Base-by-base conservation (phyloP, 2,329 filamentous ascomycete genomes). In the Plenodomus biglobosus region DNA sequence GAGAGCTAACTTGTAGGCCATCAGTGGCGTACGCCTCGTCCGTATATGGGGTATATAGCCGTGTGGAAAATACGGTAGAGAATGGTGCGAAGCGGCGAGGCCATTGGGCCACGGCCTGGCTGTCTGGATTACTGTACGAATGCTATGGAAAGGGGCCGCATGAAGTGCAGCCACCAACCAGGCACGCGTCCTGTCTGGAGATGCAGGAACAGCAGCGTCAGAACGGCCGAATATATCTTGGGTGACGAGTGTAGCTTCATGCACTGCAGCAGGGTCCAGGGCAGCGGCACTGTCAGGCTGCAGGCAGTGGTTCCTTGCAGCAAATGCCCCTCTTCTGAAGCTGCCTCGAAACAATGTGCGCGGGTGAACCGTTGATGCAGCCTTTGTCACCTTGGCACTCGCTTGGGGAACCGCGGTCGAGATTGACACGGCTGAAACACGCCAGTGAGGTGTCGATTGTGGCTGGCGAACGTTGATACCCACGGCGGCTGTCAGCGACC, bases 391-490 rank as follows among this genome's bases (percentile, higher is more conserved):
- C 44, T 53, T 44, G 47, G 53, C 46, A 38, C 46, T 59, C 52
- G 56, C 56, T 45, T 53, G 48, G 22, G 8, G 27, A 38, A 37
- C 16, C 22, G 40, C 27, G 40, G 41, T 50, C 18, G 44, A 36
- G 50, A 58, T 52, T 50, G 48, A 47, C 53, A 44, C 24, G 44
- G 47, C 40, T 64, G 61, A 64, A 64, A 64, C 61, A 46, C 50
- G 49, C 52, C 44, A 54, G 42, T 19, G 44, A n/a, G 44, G 48
- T 37, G 41, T 50, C 38, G 44, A 40, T 27, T 47, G 48, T 49
- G 45, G 37, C 37, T 36, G 45, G 39, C 50, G 41, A 42, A 40
- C 21, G 44, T 47, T 45, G 27, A 32, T 32, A 11, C 27, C 15
- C 27, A 32, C 13, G 6, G 13, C 27, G 15, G 27, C 27, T 10